Evolutionary conservation across 2,329 filamentous ascomycete genomes (phyloP).

Genomic region (Gremmenia infestans): DNA sequence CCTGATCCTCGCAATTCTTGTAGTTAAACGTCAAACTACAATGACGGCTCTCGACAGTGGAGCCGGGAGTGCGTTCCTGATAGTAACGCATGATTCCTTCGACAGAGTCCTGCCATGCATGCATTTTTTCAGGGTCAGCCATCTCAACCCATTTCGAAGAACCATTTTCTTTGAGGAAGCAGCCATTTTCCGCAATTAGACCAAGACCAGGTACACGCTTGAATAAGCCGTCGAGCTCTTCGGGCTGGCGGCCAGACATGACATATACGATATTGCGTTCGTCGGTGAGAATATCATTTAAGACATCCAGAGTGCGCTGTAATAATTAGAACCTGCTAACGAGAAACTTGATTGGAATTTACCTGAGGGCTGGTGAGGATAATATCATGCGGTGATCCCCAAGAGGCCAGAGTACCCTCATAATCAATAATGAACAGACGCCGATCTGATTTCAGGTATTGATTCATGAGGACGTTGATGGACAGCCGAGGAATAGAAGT

Average conservation of each 20-base stretch:
- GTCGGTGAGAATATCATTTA: slow-evolving; percentile 78
- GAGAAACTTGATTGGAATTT: slow-evolving; percentile 17
- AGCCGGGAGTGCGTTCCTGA: slow-evolving; percentile 81
- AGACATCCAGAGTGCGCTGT: slow-evolving; percentile 71
- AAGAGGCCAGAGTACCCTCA: slow-evolving; percentile 85
- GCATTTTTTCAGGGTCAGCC: slow-evolving; percentile 64
- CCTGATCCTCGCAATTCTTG: slow-evolving; percentile 72
- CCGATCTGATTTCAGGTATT: slow-evolving; percentile 61
- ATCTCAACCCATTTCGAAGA: slow-evolving; percentile 71
- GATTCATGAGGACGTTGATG: slow-evolving; percentile 54
- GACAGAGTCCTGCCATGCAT: slow-evolving; percentile 79
- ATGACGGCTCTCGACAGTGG: slow-evolving; percentile 83
- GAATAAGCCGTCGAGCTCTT: slow-evolving; percentile 85
- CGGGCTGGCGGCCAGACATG: slow-evolving; percentile 84
- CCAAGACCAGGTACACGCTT: slow-evolving; percentile 77
- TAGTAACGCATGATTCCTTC: slow-evolving; percentile 83
- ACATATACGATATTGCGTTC: slow-evolving; percentile 83
- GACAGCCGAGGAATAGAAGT: slow-evolving; percentile 83
- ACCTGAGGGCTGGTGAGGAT: slow-evolving; percentile 75
- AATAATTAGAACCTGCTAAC: slow-evolving; percentile 14
- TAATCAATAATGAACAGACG: slow-evolving; percentile 90
- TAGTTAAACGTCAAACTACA: slow-evolving; percentile 91
- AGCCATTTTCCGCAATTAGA: slow-evolving; percentile 91
- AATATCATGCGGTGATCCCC: slow-evolving; percentile 78
- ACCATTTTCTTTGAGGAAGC: slow-evolving; percentile 72